Evolutionary conservation across 805 yeast species (phyloP), one percentile per base, ranked within the genome.

Genomic region (Candida andamanensis): DNA sequence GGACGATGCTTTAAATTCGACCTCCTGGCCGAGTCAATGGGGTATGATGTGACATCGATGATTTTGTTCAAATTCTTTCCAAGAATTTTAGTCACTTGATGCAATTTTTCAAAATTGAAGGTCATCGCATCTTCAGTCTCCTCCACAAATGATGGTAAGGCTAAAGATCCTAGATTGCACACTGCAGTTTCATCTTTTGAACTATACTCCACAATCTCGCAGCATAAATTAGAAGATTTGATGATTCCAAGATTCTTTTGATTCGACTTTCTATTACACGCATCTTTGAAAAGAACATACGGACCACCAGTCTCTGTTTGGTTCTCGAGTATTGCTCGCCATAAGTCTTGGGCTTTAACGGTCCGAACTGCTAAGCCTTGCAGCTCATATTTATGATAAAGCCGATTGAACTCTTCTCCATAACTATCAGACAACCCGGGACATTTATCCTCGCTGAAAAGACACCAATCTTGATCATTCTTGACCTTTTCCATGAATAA

Each of bases 261-360:
- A 59, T 90, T 90, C 27, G 87, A 76, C 61, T 90, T 87, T 29
- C 56, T 46, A 61, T 90, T 90, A 63, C 95, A 84, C 7, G 95
- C 74, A 63, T 90, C 98, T 55, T 90, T 90, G 69, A 85, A 90
- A 11, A 90, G 69, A 80, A 90, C 79, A 67, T 85, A 90, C 16
- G 98, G 98, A 46, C 84, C 85, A 32, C 98, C 97, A 3, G 97
- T 89, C 63, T 90, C 97, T 23, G 92, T 84, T 63, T 90, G 98
- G 20, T 96, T 78, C 53, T 85, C 92, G 34, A 90, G 58, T 34
- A 90, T 87, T 27, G 89, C 80, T 42, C 78, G 72, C 97, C 97
- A 90, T 28, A 90, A 67, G 56, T 83, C 84, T 58, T 87, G 95
- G 16, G 98, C 97, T 47, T 76, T 78, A 37, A 87, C 68, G 14